phyloP scores from a whole-genome alignment of 306 rosid species.

The Alnus glutinosa region DNA sequence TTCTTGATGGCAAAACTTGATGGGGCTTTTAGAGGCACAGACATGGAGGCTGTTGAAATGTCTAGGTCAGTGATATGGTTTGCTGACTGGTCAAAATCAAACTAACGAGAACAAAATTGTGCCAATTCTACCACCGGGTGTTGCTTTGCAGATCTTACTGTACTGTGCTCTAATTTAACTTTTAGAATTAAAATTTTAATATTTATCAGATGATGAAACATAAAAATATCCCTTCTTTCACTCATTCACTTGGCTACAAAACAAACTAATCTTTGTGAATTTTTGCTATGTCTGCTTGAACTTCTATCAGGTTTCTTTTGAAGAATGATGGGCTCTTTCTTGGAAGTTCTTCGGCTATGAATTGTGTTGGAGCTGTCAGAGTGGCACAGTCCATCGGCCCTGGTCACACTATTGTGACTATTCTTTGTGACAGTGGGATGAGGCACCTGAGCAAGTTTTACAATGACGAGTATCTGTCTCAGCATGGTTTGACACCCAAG shows the following conservation, averaged over 20 bases:
- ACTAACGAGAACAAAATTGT: background rate
- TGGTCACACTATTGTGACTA: slow-evolving; percentile 89
- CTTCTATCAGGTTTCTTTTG: background rate
- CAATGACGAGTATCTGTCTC: slow-evolving; percentile 61
- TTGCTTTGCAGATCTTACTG: background rate
- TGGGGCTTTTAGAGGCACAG: slow-evolving; percentile 82
- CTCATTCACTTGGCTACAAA: background rate
- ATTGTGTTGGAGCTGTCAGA: slow-evolving; percentile 4
- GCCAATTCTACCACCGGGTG: background rate
- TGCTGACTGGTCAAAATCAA: background rate
- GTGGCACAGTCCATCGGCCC: slow-evolving; percentile 7
- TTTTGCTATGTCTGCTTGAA: background rate
- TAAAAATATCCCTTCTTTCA: background rate
- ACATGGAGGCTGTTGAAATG: slow-evolving; percentile 60
- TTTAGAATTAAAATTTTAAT: background rate
- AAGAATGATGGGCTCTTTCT: slow-evolving; percentile 11
- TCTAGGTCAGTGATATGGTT: slow-evolving; percentile 51
- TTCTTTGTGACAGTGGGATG: slow-evolving; percentile 91
- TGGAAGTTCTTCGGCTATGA: background rate
- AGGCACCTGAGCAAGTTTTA: slow-evolving; percentile 90
- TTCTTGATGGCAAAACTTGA: slow-evolving; percentile 81
- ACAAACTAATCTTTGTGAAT: background rate
- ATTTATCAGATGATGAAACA: background rate
- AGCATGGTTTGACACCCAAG: slow-evolving; percentile 68
- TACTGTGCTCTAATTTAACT: background rate